Percentiles rank a stretch among this genome's conserved stretches.
These are phyloP conservation scores for Rhizopogon roseolus DNA, from an alignment of 768 basidiomycete species.

Conservation along the genomic window DNA sequence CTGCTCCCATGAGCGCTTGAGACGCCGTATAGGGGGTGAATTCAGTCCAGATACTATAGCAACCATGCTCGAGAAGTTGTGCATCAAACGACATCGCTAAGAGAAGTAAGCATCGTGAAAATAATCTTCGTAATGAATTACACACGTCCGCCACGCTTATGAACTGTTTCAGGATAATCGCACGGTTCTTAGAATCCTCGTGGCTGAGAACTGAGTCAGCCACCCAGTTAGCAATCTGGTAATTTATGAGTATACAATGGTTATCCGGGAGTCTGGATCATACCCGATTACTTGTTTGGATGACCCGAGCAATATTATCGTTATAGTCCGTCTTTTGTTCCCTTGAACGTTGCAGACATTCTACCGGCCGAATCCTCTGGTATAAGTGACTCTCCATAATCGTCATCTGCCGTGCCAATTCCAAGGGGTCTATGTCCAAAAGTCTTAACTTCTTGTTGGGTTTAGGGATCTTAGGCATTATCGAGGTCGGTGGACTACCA, in stretches of 20 bases:
- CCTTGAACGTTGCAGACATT: constrained; percentile 82
- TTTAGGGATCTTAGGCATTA: constrained; percentile 73
- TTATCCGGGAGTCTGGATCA: constrained; percentile 12
- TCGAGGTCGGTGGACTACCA: constrained; percentile 67
- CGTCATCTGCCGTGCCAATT: constrained; percentile 90
- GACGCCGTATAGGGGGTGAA: constrained; percentile 85
- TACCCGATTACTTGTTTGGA: constrained; percentile 84
- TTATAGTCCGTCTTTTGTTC: constrained; percentile 68
- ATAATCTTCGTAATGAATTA: constrained; percentile 5
- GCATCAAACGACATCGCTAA: constrained; percentile 82
- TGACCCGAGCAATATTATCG: constrained; percentile 84
- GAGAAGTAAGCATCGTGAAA: constrained; percentile 6
- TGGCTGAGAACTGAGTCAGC: constrained; percentile 76
- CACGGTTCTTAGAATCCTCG: constrained; percentile 82
- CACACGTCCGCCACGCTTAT: constrained; percentile 89
- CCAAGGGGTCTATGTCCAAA: constrained; percentile 81
- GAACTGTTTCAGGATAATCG: constrained; percentile 80
- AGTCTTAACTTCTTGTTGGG: constrained; percentile 71
- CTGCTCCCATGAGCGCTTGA: constrained; percentile 93
- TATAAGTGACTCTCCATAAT: constrained; percentile 86
- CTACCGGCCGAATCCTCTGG: constrained; percentile 83
- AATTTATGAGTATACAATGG: constrained; percentile 1
- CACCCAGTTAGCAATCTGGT: constrained; percentile 90
- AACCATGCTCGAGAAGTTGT: constrained; percentile 97
- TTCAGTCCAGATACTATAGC: constrained; percentile 93